Base-by-base conservation (phyloP, 805 yeast genomes). In the Candida succiphila region DNA sequence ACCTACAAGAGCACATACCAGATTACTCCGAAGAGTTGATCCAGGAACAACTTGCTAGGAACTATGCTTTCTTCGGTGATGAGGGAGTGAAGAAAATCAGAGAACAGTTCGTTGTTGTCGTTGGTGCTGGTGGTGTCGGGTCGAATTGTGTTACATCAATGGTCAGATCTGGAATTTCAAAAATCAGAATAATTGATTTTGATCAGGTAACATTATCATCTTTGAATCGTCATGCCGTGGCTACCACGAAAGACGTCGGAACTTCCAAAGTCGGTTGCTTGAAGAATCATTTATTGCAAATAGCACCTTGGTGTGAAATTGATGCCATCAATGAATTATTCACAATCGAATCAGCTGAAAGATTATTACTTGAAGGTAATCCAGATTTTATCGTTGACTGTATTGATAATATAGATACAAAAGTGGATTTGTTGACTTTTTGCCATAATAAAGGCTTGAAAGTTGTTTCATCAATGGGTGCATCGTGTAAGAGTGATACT, bases 41-140 rank as follows among this genome's bases (percentile, higher is more conserved):
- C 32, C 73, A 81, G 37, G 98, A 92, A 58, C 97, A 92, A 53
- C 70, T 89, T 25, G 95, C 97, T 0, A 66, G 98, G 41, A 92
- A 89, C 61, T 81, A 84, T 52, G 96, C 95, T 1, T 92, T 92
- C 52, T 64, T 92, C 19, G 86, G 95, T 10, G 84, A 82, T 33
- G 82, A 78, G 16, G 97, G 96, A 1, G 77, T 87, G 73, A 55
- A 59, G 15, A 74, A 73, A 38, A 72, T 92, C 14, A 74, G 95
- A 35, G 58, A 66, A 10, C 79, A 85, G 48, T 68, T 72, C 36
- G 71, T 88, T 3, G 82, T 86, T 2, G 82, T 89, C 13, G 77
- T 75, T 21, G 98, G 99, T 21, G 92, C 89, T 14, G 99, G 99
- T 37, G 99, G 99, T 37, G 99, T 92, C 27, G 99, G 99, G 2